Evolutionary conservation across 2,329 filamentous ascomycete species (phyloP), one percentile per base, ranked within the genome.

Genomic region (Aspergillaceae sp.): DNA sequence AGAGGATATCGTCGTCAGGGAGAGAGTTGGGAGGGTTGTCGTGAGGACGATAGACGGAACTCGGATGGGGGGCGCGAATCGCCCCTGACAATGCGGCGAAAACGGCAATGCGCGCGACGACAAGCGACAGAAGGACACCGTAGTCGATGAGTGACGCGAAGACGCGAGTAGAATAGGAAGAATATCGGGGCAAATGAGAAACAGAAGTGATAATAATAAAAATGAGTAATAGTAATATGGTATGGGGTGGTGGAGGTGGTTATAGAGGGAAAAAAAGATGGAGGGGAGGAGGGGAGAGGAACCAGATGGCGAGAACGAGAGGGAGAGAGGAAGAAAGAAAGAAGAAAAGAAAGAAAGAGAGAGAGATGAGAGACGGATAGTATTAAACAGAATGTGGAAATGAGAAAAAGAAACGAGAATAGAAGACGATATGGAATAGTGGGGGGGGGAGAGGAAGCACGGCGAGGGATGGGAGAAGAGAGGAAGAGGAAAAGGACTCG

Each of bases 281-380:
- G 46, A 47, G 43, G 42, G 46, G 46, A 43, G 45, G 48, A 43
- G 43, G 46, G 48, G 32, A 43, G 49, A 42, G 42, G 29, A 43
- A 48, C 47, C 46, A 50, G 11, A 5, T 11, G 29, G 41, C 10
- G 9, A 10, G 30, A 41, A 30, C 48, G 41, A 50, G 49, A 49
- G 56, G 54, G 51, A 49, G 53, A 51, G 54, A 50, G 48, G 50
- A 50, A 54, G 41, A 44, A 45, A 34, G 33, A 41, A 41, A 27
- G 40, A 38, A 38, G 44, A 34, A 44, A 42, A 47, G 30, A 44
- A 40, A 46, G 46, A 29, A 47, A 35, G 33, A 38, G 36, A 27
- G 40, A 41, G 29, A 44, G 47, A 51, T 47, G 41, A 40, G 48
- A 48, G 28, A 40, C 44, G 43, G 44, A 42, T 48, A 36, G n/a